Base-by-base conservation (phyloP, 257 asterid genomes). In the Solanum sitiens region DNA sequence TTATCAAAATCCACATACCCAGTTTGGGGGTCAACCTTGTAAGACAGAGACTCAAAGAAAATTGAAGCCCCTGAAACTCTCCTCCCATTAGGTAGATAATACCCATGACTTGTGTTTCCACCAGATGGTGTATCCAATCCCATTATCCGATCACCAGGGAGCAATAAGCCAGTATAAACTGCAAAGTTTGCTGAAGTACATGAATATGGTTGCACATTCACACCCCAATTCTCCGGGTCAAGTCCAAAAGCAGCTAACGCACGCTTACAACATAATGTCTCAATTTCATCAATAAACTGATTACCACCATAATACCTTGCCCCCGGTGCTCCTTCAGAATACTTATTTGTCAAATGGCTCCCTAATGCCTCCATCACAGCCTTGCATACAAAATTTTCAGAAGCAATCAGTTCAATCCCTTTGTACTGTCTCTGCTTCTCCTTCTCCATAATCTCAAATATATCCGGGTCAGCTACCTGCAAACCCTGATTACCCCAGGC, bases 61-160 rank as follows among this genome's bases (percentile, higher is more conserved):
- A 96, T 96, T 2, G 99, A 96, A 44, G 99, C 95, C 67, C 98
- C 98, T 15, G 99, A 96, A 86, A 97, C 95, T 90, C 96, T 97
- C 91, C 98, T 93, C 77, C 99, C 99, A 89, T 96, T 96, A 2
- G 99, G 99, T 74, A 94, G 89, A 90, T 94, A 97, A 87, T 93
- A 97, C n/a, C 99, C 99, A 56, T 97, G 99, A 88, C 99, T 97
- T 20, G 99, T 93, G 87, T 97, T 96, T 56, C 99, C 99, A 44
- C 99, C 99, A 37, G 99, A 96, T 3, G 98, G 99, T 4, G 97
- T 93, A 87, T 96, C 99, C 92, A 96, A 88, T 86, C 99, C 99
- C 98, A 96, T 96, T 89, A 96, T 96, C 88, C 99, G 87, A 92
- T 96, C 99, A 87, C 99, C 98, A 1, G 99, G 99, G 37, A 92